A percentile compares a stretch with the other conserved stretches of the same genome.
Conservation (phyloP, 2,329 filamentous ascomycete genomes). For the Colletotrichum orbiculare region DNA sequence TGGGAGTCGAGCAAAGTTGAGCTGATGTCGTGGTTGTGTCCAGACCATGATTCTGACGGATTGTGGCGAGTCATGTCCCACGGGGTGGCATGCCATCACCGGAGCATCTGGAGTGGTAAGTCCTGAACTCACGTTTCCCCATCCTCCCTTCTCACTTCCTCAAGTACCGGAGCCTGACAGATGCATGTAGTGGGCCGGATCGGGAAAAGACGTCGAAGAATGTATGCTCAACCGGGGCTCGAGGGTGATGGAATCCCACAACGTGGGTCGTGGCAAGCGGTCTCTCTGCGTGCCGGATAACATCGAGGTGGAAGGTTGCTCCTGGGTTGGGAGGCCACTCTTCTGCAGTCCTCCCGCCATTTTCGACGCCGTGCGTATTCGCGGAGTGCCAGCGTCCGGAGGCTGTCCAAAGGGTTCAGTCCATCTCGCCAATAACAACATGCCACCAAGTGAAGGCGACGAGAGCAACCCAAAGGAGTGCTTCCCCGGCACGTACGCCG, state of each 20-base stretch:
- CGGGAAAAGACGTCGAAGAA: background rate
- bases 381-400: background rate
- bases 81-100: background rate
- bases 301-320: conserved; percentile 7
- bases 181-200: background rate
- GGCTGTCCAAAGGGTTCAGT: background rate
- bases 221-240: conserved; percentile 3
- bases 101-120: background rate
- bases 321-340: background rate
- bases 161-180: background rate
- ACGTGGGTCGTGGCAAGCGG: background rate
- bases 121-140: background rate
- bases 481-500: background rate
- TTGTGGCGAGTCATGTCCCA: background rate
- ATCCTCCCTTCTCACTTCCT: background rate
- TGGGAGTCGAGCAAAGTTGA: background rate
- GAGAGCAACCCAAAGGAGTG: background rate
- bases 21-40: background rate
- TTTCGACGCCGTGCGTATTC: background rate
- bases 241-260: background rate
- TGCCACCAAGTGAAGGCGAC: background rate
- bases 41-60: conserved; percentile 1
- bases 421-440: conserved; percentile 6
- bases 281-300: conserved; percentile 3
- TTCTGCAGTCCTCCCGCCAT: background rate